Evolutionary conservation across 768 basidiomycete genomes (phyloP), one percentile per base, ranked within the genome.

Genomic region (Tremella fuciformis): DNA sequence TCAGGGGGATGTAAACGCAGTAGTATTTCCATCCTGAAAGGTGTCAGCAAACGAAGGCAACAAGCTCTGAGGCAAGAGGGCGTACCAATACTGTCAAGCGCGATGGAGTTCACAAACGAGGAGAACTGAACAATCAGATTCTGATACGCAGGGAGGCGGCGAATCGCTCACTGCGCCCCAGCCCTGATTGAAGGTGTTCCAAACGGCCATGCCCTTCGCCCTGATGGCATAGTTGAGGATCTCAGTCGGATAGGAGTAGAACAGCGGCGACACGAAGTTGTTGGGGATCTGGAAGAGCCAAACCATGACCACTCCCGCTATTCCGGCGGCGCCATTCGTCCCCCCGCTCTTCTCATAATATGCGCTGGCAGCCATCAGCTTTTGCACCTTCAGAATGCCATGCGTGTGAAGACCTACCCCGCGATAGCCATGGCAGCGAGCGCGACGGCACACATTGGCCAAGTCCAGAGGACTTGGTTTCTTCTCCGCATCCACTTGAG

Each of bases 61-160:
- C 18, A 42, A n/a, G 37, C 8, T 19, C 3, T 13, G 6, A 26
- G 40, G 38, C 3, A 1, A 38, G 40, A 8, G 19, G 39, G 60
- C 65, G 57, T 44, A 66, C 70, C 73, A 44, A 76, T 74, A 38
- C 66, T 57, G 46, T 70, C 59, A 13, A 74, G 24, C 21, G 68
- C 62, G 50, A 76, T 68, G 73, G 88, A 83, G 63, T 88, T 85
- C 50, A 75, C 69, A 89, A 90, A 94, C 42, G 82, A 80, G 54
- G 85, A 82, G 52, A 87, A 79, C 29, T 34, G 29, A 34, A 34
- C 29, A 34, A 11, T 34, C 29, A 34, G 29, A 34, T 34, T 34
- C 6, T 34, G 29, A 34, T 11, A 11, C 4, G 29, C 29, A 34
- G 11, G 11, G 11, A 34, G 29, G 6, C 29, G 29, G 29, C 29